Evolutionary conservation across 2,329 filamentous ascomycete species (phyloP), one percentile per base, ranked within the genome.

Genomic region (Akanthomyces lecanii): DNA sequence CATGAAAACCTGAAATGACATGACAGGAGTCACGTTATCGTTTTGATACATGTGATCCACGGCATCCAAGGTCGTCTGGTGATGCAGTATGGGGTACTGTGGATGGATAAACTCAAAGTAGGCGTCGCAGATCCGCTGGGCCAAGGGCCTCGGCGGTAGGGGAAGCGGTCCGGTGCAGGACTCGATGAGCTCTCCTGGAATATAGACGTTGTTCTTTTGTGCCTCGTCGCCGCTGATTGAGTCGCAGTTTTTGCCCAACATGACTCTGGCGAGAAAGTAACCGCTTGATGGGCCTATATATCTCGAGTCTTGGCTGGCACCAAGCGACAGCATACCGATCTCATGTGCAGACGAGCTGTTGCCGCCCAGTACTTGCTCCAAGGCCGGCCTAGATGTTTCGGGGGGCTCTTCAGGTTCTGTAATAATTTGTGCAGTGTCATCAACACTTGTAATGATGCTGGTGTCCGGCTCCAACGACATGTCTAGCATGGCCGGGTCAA

Each of bases 281-380:
- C 82, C 82, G 44, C 82, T 84, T 0, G 82, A 85, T 2, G 82
- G 82, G 0, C 82, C 82, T 16, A 85, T 80, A 54, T 85, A 85
- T 63, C 79, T 75, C 3, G 78, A 78, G 23, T 81, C 80, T 50
- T 76, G 73, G 28, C 77, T 79, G 4, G 74, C 74, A 1, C 78
- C 79, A 1, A 84, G 71, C 0, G 82, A 82, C 0, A 85, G 76
- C 16, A 85, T 67, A 0, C 82, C 82, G 18, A 84, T 82, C 65
- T 85, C 81, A 64, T 84, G 81, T 3, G 63, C 52, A 1, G 79
- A 77, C 2, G 77, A 67, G 4, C 66, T 65, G 61, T 66, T 67
- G 54, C 68, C 65, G 56, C 59, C 69, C 14, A 65, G 66, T 38
- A 59, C 53, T 30, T 59, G 62, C 5, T 45, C 58, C n/a, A 40